Base-by-base conservation (phyloP, 352 stramenopile genomes). In the Pythium insidiosum region DNA sequence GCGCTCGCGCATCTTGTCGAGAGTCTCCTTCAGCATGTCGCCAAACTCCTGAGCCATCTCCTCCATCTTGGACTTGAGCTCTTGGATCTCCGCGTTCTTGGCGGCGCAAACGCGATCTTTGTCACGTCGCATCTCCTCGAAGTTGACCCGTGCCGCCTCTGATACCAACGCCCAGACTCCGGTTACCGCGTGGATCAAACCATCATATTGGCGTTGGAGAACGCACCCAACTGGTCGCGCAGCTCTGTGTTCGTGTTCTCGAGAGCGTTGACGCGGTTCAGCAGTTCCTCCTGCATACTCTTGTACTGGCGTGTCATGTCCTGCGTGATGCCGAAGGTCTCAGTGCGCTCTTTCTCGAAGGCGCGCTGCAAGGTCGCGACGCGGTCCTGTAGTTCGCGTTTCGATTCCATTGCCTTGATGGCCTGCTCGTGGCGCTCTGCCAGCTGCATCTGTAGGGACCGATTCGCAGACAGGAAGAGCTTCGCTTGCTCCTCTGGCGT, bases 301-400 rank as follows among this genome's bases (percentile, higher is more conserved):
- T 98, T 98, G 68, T 97, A 98, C 71, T 98, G 92, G 7, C 94
- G 73, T 38, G 92, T 98, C 91, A 98, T 98, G 56, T 97, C 89
- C 40, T 89, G 70, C 26, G 84, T 97, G 44, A 98, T 97, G 16
- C 94, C 92, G 33, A 94, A 94, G 11, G 84, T 95, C 45, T 95
- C 73, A 65, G 65, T 58, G 7, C 86, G 68, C 57, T 95, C 87
- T 16, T 69, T 61, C 38, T 97, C 80, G 58, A 96, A 93, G 50
- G 91, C 84, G 19, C 67, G 63, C 47, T 94, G 79, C 25, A 97
- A 63, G 33, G 94, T 70, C 20, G 66, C 46, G 7, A 97, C 75
- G 22, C 81, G 72, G 9, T 73, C 72, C 38, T 94, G 84, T 30
- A 95, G 63, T 45, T 95, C 84, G 5, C 78, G 60, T 61, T 94